Conservation (phyloP, 2,329 filamentous ascomycete species). For the Cladosporium sp. region DNA sequence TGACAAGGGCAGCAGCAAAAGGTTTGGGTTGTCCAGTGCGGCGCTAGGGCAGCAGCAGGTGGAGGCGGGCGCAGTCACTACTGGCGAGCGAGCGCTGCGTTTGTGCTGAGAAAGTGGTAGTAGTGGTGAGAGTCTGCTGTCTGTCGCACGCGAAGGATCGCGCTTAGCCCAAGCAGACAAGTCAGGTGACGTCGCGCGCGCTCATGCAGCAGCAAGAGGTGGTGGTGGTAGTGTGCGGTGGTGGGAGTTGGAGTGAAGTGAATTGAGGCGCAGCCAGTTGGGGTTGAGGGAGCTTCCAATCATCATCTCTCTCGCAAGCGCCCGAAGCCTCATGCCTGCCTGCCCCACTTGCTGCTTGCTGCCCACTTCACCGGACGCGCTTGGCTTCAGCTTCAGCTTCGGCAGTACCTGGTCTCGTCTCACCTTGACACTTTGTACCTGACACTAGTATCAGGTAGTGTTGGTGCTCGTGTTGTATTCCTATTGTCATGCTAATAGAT, state of each 20-base stretch:
- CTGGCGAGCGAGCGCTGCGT: background rate
- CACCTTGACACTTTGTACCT: background rate
- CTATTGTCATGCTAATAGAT: too few relatives aligned
- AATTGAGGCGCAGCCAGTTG: conserved; percentile 4
- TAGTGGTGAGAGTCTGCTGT: background rate
- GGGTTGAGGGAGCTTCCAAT: too few relatives aligned
- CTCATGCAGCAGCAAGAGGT: background rate
- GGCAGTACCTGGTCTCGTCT: background rate
- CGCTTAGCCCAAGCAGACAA: background rate
- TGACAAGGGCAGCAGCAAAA: background rate
- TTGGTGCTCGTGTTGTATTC: background rate
- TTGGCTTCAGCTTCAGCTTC: background rate
- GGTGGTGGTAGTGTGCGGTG: background rate
- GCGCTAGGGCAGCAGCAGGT: conserved; percentile 7
- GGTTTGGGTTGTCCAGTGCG: background rate
- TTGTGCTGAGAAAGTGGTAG: background rate
- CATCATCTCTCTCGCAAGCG: background rate
- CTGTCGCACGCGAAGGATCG: conserved; percentile 5
- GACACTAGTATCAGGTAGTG: background rate
- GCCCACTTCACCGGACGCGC: background rate
- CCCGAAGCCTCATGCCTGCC: background rate
- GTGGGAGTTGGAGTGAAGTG: background rate
- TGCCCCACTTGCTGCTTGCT: background rate
- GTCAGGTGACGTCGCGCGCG: conserved; percentile 1
- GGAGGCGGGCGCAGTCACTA: conserved; percentile 9